Base-by-base conservation (phyloP, 202 grass and related monocot species). In the Elaeis oleifera region DNA sequence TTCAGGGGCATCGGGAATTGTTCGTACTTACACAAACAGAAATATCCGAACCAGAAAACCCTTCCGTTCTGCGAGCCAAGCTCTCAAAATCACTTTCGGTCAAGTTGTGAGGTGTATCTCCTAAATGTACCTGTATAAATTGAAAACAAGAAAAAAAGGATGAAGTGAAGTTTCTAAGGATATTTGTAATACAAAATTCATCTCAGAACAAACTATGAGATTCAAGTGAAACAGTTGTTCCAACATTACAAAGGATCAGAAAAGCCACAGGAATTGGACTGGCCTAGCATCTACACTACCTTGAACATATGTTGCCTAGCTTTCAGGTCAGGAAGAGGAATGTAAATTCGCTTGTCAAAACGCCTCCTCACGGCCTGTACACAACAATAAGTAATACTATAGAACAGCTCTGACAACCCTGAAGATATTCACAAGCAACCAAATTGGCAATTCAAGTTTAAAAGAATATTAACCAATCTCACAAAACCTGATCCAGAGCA, bases 301-400 rank as follows among this genome's bases (percentile, higher is more conserved):
- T 65, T 65, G 39, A 65, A 65, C 63, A 65, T 65, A 23, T 65
- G 63, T 50, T 65, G 63, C 49, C 63, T 51, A 21, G 63, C 63
- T 52, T 65, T 65, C 9, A 51, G 49, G 16, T 65, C 63, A 18
- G 63, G 63, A 52, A 65, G 63, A 65, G 63, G 63, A 53, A 65
- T 65, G 49, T 65, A 65, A 65, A 65, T 65, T 14, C 63, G 16
- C 49, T 65, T 65, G 19, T 65, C 63, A 65, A 65, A 65, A 52
- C 63, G 63, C 21, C 63, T 5, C 18, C 63, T 48, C 49, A 65
- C 51, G 22, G 63, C 63, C 63, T 65, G 49, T 24, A 49, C 26
- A 16, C 49, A 65, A 28, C 51, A 22, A 56, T 22, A 22, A 68
- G 53, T 3, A 18, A 67, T 29, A 22, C 21, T 18, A 21, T 13